Evolutionary conservation across 139 green algal species (phyloP), one percentile per base, ranked within the genome.

Genomic region (Chlamydomonas sp.): DNA sequence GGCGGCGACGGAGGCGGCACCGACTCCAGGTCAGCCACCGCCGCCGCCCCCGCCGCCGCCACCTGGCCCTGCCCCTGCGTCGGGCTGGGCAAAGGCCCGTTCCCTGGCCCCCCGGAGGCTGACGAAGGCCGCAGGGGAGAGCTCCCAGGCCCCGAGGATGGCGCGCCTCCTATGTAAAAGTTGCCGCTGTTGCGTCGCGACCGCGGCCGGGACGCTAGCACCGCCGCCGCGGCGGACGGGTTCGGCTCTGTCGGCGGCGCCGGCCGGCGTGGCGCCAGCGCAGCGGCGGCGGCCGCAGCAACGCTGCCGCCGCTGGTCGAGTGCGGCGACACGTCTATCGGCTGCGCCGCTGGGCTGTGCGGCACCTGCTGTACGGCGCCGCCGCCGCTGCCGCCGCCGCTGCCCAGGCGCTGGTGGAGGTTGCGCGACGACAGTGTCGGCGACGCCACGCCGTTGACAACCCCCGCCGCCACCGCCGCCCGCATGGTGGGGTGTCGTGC

Each of bases 1-100:
- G 88, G 88, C 17, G 88, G 88, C 58, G 88, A 87, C 31, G 83
- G 15, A 4, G 77, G 77, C 78, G 76, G 84, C 64, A 18, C 64
- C 1, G n/a, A 4, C 31, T 88, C 84, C 57, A 31, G 57, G 64
- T 88, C 84, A 1, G 17, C 10, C 57, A 75, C 57, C 64, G n/a
- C n/a, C 15, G 60, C 17, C 18, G 75, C 18, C 3, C 18, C 64
- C 2, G 49, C 58, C 61, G 74, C 10, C 66, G 69, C 14, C 60
- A n/a, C 78, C 71, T 4, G 18, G 20, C 4, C 62, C 72, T 1
- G 20, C 77, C n/a, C 18, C 59, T 17, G 80, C 68, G 63, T 67
- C 71, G 17, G 63, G 2, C 63, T 7, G 20, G 1, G 5, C 31
- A 49, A 49, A 49, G 31, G 31, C 31, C 31, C 31, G 31, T 49